A percentile compares a stretch with the other conserved stretches of the same genome.
Evolutionary conservation across 768 basidiomycete species (phyloP).

Genomic region (Trametes cubensis): DNA sequence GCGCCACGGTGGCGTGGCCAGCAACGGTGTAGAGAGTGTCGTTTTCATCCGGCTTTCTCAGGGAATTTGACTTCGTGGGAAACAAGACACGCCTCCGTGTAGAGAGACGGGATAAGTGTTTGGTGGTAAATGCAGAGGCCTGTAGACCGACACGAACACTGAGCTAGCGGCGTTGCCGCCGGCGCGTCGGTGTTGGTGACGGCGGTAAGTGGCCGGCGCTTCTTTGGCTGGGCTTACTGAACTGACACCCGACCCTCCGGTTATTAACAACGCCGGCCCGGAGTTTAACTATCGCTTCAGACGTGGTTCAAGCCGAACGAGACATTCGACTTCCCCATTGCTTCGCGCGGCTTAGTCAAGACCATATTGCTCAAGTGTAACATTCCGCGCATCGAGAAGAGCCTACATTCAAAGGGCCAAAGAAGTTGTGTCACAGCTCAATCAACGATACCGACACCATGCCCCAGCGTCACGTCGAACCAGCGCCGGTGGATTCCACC

Average conservation of each 20-base stretch:
- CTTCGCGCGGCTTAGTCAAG: background rate
- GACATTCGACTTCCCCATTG: background rate
- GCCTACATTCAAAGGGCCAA: too few species aligned
- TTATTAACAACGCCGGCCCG: slow-evolving; percentile 1
- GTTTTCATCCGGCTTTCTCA: slow-evolving; percentile 2
- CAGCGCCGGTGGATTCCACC: slow-evolving; percentile 55
- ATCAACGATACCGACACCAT: background rate
- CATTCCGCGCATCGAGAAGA: background rate
- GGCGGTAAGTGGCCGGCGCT: too few species aligned
- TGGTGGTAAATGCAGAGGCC: too few species aligned
- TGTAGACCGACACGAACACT: too few species aligned
- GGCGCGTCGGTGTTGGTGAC: too few species aligned
- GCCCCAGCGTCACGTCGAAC: slow-evolving; percentile 35
- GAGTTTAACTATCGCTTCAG: background rate
- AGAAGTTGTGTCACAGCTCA: too few species aligned
- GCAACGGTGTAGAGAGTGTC: background rate
- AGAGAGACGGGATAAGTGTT: too few species aligned
- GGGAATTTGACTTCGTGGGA: background rate
- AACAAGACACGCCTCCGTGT: background rate
- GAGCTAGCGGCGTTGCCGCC: too few species aligned
- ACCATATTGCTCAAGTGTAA: background rate
- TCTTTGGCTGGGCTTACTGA: background rate
- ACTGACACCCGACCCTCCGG: background rate
- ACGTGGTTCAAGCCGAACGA: too few species aligned
- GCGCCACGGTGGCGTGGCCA: slow-evolving; percentile 9